phyloP scores from a whole-genome alignment of 257 asterid species.

The Knoxia roxburghii region DNA sequence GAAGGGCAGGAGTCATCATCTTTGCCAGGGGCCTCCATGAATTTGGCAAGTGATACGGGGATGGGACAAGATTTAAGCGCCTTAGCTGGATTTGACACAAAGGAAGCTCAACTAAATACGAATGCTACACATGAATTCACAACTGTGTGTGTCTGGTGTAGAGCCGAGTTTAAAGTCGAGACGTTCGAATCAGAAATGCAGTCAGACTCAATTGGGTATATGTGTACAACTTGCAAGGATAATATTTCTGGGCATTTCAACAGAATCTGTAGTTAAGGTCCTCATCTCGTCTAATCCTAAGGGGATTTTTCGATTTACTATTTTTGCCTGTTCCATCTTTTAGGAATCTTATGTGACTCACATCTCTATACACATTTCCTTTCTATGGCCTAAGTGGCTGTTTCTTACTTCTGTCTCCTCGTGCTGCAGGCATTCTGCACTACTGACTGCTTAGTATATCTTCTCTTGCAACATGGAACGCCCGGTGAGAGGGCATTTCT shows the following conservation, averaged over 20 bases:
- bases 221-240: slow-evolving; percentile 96
- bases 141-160: slow-evolving; percentile 95
- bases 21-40: slow-evolving; percentile 49
- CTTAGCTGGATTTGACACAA: slow-evolving; percentile 52
- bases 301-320: too few species aligned
- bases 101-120: slow-evolving; percentile 45
- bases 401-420: slow-evolving; percentile 1
- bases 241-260: slow-evolving; percentile 81
- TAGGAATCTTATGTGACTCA: too few species aligned
- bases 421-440: neutral
- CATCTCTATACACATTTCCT: too few species aligned
- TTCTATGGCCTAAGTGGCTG: neutral
- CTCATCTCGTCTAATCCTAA: slow-evolving; percentile 37
- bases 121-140: slow-evolving; percentile 42
- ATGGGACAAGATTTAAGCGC: slow-evolving; percentile 52
- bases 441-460: neutral
- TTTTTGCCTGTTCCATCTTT: slow-evolving; percentile 9
- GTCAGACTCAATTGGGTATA: slow-evolving; percentile 88
- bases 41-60: slow-evolving; percentile 40
- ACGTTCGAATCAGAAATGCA: slow-evolving; percentile 69
- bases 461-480: slow-evolving; percentile 4
- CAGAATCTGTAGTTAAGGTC: slow-evolving; percentile 54
- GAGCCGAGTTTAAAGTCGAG: slow-evolving; percentile 80
- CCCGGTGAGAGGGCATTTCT: neutral
- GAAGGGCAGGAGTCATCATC: slow-evolving; percentile 49